phyloP scores from a whole-genome alignment of 139 green algal genomes.

The Parachlorella kessleri region DNA sequence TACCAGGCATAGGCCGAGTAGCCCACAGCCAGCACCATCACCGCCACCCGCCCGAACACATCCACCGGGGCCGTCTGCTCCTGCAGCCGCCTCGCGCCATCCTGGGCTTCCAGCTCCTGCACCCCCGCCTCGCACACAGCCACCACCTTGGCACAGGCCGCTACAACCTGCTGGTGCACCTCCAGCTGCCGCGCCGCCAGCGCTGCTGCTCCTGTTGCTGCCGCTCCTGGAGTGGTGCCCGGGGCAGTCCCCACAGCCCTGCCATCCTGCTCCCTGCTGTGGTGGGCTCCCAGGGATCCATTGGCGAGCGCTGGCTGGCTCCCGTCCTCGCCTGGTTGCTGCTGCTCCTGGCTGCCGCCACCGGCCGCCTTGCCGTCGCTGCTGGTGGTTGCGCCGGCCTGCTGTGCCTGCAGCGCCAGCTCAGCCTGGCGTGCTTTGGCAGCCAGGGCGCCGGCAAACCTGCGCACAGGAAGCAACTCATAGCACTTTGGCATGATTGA shows the following conservation, averaged over 20 bases:
- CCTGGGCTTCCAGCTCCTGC: neutral
- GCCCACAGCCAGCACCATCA: constrained; percentile 25
- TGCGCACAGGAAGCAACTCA: no score
- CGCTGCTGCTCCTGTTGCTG: neutral
- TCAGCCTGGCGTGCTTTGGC: no score
- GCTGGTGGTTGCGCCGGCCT: no score
- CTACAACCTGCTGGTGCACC: no score
- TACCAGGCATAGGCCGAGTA: constrained; percentile 35
- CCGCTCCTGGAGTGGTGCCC: neutral
- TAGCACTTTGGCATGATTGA: no score
- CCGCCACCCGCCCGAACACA: neutral
- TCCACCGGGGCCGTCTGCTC: constrained; percentile 8
- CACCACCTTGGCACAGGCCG: neutral
- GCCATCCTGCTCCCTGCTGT: no score
- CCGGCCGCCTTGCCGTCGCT: no score
- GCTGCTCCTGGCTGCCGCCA: neutral
- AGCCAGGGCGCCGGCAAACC: constrained; percentile 11
- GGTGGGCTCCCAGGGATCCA: no score
- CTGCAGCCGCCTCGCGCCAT: neutral
- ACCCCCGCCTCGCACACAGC: neutral
- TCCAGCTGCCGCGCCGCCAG: neutral
- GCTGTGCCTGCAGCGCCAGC: no score
- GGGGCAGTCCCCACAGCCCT: neutral
- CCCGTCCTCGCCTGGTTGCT: no score
- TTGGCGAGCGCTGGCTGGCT: no score